phyloP scores from a whole-genome alignment of 495 filamentous ascomycete species.

The Lasiosphaeria hispida region DNA sequence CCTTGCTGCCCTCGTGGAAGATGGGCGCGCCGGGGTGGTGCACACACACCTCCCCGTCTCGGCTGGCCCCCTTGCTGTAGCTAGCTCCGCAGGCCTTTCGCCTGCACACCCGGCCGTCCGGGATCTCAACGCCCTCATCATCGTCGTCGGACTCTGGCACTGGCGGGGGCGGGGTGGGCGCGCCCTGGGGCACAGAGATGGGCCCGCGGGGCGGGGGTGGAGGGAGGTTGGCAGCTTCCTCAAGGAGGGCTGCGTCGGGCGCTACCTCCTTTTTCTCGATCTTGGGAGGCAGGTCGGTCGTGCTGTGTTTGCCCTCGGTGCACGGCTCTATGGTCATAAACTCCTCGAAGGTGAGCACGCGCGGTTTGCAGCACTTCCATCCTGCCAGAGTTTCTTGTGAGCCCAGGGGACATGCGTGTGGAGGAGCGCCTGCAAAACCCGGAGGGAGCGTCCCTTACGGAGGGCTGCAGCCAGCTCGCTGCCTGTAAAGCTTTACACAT shows the following conservation, averaged over 20 bases:
- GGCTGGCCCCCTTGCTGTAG: conserved; percentile 57
- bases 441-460: neutral
- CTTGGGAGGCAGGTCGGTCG: conserved; percentile 63
- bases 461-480: neutral
- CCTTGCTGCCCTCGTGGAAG: conserved; percentile 97
- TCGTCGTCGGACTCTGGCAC: conserved; percentile 83
- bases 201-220: conserved; percentile 48
- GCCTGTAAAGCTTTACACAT: conserved; percentile 32
- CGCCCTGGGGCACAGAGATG: conserved; percentile 52
- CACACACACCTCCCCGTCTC: conserved; percentile 76
- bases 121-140: conserved; percentile 68
- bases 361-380: conserved; percentile 99
- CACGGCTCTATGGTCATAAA: conserved; percentile 93
- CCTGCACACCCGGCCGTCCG: conserved; percentile 71
- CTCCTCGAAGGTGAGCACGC: conserved; percentile 97
- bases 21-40: conserved; percentile 84
- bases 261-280: conserved; percentile 50
- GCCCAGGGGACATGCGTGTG: no score
- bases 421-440: no score
- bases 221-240: conserved; percentile 37
- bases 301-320: conserved; percentile 90
- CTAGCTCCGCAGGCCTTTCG: conserved; percentile 66
- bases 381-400: conserved; percentile 51
- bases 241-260: conserved; percentile 30
- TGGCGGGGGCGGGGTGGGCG: conserved; percentile 60